A percentile compares a stretch with the other conserved stretches of the same genome.
Conservation (phyloP, 352 stramenopile genomes). For the Phytophthora pisi region DNA sequence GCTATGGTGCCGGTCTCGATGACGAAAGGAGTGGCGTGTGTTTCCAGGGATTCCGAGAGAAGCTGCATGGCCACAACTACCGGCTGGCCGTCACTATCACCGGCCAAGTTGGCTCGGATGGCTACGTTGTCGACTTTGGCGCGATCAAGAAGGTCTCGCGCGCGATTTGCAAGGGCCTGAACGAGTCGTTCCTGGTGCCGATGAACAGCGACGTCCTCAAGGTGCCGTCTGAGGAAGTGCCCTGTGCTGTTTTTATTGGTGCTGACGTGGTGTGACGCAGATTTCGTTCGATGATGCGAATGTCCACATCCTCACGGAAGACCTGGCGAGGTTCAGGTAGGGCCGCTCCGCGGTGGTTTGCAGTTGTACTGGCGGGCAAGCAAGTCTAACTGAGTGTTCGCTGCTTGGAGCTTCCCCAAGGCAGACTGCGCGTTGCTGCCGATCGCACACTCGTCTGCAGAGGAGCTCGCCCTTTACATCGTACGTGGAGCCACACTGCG, state of each 20-base stretch:
- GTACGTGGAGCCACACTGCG: constrained; percentile 45
- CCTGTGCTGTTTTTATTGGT: background rate
- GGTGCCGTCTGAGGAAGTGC: constrained; percentile 25
- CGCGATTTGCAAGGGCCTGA: constrained; percentile 95
- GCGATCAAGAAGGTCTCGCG: constrained; percentile 96
- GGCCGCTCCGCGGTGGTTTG: background rate
- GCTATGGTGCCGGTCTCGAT: background rate
- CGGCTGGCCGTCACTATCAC: constrained; percentile 91
- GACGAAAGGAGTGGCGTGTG: background rate
- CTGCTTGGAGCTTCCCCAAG: constrained; percentile 86
- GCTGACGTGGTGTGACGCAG: constrained; percentile 32
- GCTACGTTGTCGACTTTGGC: constrained; percentile 98
- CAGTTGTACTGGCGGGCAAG: no score
- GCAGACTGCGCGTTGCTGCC: constrained; percentile 95
- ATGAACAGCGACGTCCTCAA: constrained; percentile 94
- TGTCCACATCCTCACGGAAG: constrained; percentile 93
- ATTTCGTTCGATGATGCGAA: constrained; percentile 86
- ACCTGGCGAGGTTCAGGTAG: constrained; percentile 93
- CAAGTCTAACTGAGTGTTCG: background rate
- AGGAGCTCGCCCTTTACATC: constrained; percentile 97
- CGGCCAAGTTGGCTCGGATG: constrained; percentile 88
- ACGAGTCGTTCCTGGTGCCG: constrained; percentile 97
- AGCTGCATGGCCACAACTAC: constrained; percentile 98
- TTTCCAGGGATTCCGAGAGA: constrained; percentile 92
- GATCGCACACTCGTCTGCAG: constrained; percentile 96